These are phyloP conservation scores for Mytilinidion resinicola DNA, from an alignment of 495 filamentous ascomycete species.

Conservation along the genomic window DNA sequence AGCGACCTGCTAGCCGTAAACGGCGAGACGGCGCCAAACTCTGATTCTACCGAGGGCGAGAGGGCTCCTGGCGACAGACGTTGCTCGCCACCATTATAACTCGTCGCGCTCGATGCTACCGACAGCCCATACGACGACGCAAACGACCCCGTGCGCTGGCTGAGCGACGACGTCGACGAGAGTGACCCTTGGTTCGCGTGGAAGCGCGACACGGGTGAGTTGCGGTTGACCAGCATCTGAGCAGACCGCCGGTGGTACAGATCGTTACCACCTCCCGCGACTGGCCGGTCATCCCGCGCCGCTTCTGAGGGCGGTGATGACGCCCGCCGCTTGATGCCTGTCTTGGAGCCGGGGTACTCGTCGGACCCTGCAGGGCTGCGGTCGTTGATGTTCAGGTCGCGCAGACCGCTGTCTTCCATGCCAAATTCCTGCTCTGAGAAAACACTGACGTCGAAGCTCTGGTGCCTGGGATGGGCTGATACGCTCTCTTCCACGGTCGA, in stretches of 20 bases:
- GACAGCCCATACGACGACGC: conserved; percentile 60
- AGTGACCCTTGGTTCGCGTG: conserved; percentile 60
- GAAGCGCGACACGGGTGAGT: conserved; percentile 52
- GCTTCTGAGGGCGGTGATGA: conserved; percentile 60
- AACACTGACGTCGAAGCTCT: conserved; percentile 57
- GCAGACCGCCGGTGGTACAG: conserved; percentile 55
- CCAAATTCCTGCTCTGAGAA: conserved; percentile 56
- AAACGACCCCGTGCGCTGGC: conserved; percentile 67
- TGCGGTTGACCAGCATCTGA: conserved; percentile 50
- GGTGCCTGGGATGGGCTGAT: conserved; percentile 43
- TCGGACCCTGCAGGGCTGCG: conserved; percentile 41
- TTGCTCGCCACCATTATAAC: conserved; percentile 57
- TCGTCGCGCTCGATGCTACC: conserved; percentile 66
- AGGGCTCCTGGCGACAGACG: conserved; percentile 66
- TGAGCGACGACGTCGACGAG: conserved; percentile 64
- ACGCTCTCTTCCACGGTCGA: conserved; percentile 36
- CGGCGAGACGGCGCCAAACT: conserved; percentile 48
- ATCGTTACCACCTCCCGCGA: conserved; percentile 56
- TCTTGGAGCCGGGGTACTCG: conserved; percentile 37
- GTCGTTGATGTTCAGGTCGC: conserved; percentile 39
- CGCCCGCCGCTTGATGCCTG: conserved; percentile 71
- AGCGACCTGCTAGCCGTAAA: conserved; percentile 54
- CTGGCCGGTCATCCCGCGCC: conserved; percentile 53
- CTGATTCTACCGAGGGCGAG: conserved; percentile 57
- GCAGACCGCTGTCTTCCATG: conserved; percentile 39